Conservation (phyloP, 2,329 filamentous ascomycete genomes). For the Pyrenophora tritici-repentis region DNA sequence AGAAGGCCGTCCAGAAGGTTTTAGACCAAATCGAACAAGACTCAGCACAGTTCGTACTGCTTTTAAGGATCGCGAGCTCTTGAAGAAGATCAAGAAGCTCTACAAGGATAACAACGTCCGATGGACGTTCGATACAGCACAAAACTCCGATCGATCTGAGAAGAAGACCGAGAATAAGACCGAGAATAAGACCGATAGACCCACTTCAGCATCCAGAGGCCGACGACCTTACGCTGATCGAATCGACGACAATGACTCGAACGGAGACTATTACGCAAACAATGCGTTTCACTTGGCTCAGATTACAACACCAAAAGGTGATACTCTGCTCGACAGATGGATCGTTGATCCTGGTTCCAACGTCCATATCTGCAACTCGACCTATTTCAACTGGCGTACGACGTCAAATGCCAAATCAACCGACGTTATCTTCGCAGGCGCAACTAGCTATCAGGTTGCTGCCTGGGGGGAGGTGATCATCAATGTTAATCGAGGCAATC, state of each 20-base stretch:
- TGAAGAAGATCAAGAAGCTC: not conserved
- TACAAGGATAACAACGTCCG: no score
- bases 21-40: not conserved
- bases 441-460: not conserved
- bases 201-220: no score
- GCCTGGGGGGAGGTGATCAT: slow-evolving; percentile 2
- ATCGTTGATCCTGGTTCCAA: slow-evolving; percentile 9
- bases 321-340: slow-evolving; percentile 1
- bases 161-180: no score
- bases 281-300: not conserved
- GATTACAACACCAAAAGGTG: not conserved
- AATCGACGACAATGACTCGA: no score
- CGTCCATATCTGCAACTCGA: not conserved
- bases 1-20: not conserved
- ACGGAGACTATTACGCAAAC: slow-evolving; percentile 1
- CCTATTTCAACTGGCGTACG: not conserved
- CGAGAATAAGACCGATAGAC: no score
- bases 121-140: no score
- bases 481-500: not conserved
- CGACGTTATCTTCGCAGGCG: not conserved
- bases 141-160: no score
- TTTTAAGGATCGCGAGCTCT: not conserved
- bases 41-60: not conserved
- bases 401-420: not conserved
- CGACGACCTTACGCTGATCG: no score